Evolutionary conservation across 2,329 filamentous ascomycete species (phyloP), one percentile per base, ranked within the genome.

Genomic region (Alternaria conjuncta): DNA sequence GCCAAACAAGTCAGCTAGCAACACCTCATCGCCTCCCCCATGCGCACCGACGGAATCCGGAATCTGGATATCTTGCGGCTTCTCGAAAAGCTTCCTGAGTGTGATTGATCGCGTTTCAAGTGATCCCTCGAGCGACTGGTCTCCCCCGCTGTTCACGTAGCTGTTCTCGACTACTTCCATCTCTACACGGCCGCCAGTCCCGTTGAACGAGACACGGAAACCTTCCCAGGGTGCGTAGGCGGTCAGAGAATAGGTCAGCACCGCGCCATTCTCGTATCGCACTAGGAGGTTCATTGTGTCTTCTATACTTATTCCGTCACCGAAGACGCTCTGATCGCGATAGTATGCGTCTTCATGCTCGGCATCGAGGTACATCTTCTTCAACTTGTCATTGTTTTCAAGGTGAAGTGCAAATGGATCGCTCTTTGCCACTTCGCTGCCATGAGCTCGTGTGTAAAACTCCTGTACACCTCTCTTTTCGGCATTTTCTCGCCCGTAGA

Each of bases 221-320:
- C 87, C 87, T 64, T 89, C 87, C 86, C 87, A 89, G 0, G 88
- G 88, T 5, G 87, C 86, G 61, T 89, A 90, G 0, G 88, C 87
- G 1, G 85, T 86, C 11, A 87, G 78, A 21, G 82, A 87, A 70
- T 89, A 90, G 1, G 87, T 88, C 73, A 89, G 77, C 25, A 87
- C 84, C 0, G 86, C 86, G 3, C 86, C 85, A 55, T 82, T 87
- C 18, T 81, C 79, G 70, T 90, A 90, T 55, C 84, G 80, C 21
- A 89, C 85, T 49, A 90, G 80, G 23, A 89, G 77, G 43, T 83
- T 87, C 87, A 89, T 88, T 0, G 87, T 89, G 69, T 90, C 88
- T 73, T 90, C 87, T 61, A 89, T 89, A 67, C 82, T 88, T 59
- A 90, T 88, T 1, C 88, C 88, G 63, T 90, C 88, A 0, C 86